Percentiles rank a stretch among this genome's conserved stretches.
phyloP scores from a whole-genome alignment of 2,329 filamentous ascomycete species.

The Xylogone sp. region DNA sequence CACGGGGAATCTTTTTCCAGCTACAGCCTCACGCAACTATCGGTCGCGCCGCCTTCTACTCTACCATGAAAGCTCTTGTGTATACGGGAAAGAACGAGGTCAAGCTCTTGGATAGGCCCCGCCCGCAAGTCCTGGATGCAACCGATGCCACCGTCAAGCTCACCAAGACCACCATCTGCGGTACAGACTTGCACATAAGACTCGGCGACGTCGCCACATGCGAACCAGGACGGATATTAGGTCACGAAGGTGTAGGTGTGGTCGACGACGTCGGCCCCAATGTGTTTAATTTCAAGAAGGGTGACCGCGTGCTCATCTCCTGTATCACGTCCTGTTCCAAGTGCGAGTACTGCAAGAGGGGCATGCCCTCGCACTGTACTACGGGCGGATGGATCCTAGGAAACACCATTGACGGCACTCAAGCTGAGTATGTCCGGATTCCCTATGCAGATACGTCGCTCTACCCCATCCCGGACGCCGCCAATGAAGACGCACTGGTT shows the following conservation, averaged over 20 bases:
- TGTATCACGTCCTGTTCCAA: slow-evolving; percentile 47
- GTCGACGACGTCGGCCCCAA: slow-evolving; percentile 40
- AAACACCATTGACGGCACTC: slow-evolving; percentile 67
- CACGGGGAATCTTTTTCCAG: background rate
- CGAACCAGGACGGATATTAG: slow-evolving; percentile 41
- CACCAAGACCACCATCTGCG: slow-evolving; percentile 47
- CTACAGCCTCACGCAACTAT: background rate
- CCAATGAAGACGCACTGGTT: slow-evolving; percentile 75
- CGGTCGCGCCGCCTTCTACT: background rate
- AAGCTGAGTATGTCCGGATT: slow-evolving; percentile 82
- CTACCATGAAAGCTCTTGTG: slow-evolving; percentile 68
- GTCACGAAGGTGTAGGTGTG: slow-evolving; percentile 50
- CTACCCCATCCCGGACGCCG: slow-evolving; percentile 70
- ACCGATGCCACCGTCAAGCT: slow-evolving; percentile 48
- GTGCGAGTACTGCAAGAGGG: slow-evolving; percentile 46
- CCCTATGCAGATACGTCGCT: slow-evolving; percentile 78
- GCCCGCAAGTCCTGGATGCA: slow-evolving; percentile 35
- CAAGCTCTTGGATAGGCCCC: slow-evolving; percentile 49
- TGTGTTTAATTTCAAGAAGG: slow-evolving; percentile 42
- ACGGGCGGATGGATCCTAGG: slow-evolving; percentile 53
- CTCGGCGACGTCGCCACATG: slow-evolving; percentile 49
- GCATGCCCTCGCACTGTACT: slow-evolving; percentile 49
- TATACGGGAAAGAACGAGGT: slow-evolving; percentile 81
- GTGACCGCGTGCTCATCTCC: slow-evolving; percentile 48
- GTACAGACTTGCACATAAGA: slow-evolving; percentile 52